Conservation (phyloP, 176 grass and related monocot genomes). For the Lolium perenne region DNA sequence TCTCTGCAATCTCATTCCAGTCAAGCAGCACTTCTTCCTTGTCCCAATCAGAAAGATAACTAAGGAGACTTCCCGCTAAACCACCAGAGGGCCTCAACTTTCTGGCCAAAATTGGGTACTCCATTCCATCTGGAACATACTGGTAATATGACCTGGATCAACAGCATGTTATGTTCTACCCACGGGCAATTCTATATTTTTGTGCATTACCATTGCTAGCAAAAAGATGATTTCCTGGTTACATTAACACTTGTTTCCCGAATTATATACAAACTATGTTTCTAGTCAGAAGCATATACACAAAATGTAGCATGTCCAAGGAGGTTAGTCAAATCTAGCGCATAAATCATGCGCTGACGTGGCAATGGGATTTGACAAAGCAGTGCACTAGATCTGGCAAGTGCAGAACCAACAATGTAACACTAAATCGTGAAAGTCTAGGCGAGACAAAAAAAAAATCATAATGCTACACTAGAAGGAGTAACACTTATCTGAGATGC, state of each 20-base stretch:
- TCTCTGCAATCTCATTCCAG: slow-evolving; percentile 84
- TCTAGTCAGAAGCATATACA: neutral
- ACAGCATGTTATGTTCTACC: neutral
- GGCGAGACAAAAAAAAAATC: neutral
- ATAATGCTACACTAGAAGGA: neutral
- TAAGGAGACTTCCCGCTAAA: slow-evolving; percentile 55
- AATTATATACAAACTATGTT: neutral
- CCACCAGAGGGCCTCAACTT: slow-evolving; percentile 51
- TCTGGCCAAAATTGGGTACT: slow-evolving; percentile 82
- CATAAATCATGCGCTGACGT: neutral
- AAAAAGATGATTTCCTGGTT: neutral
- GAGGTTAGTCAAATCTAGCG: neutral
- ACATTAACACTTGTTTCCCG: neutral
- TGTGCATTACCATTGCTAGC: neutral
- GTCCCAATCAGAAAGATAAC: slow-evolving; percentile 55
- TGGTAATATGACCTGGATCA: slow-evolving; percentile 86
- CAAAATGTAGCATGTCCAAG: neutral
- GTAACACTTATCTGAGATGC: neutral
- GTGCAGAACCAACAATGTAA: neutral
- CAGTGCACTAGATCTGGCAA: neutral
- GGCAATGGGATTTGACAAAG: neutral
- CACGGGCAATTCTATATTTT: neutral
- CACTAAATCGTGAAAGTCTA: neutral
- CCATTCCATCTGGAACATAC: slow-evolving; percentile 79
- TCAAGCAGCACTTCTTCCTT: slow-evolving; percentile 83